These are phyloP conservation scores for Fusarium sp. DNA, from an alignment of 2,329 filamentous ascomycete genomes.

Conservation along the genomic window DNA sequence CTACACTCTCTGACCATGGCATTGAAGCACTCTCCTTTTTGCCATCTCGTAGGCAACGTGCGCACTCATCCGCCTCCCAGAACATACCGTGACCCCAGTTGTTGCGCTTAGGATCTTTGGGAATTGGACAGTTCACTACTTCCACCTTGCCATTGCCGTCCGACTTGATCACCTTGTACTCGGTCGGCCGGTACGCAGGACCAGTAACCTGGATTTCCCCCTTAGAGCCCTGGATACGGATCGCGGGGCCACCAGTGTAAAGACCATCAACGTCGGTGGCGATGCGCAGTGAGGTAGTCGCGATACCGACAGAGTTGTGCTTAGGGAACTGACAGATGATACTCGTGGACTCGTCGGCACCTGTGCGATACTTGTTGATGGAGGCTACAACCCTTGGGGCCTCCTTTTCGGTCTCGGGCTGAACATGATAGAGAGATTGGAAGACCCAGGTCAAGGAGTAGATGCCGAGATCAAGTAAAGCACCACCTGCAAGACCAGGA, in stretches of 20 bases:
- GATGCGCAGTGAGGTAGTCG: conserved; percentile 71
- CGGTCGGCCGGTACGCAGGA: conserved; percentile 74
- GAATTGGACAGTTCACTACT: conserved; percentile 63
- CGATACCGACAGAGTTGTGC: conserved; percentile 76
- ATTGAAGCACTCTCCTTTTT: conserved; percentile 77
- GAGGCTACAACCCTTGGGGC: conserved; percentile 73
- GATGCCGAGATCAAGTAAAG: conserved; percentile 84
- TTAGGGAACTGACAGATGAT: conserved; percentile 80
- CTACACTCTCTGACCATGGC: conserved; percentile 78
- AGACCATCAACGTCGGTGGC: conserved; percentile 69
- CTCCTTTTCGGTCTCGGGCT: conserved; percentile 73
- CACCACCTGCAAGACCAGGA: conserved; percentile 81
- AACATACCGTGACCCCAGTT: conserved; percentile 83
- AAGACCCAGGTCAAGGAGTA: conserved; percentile 93
- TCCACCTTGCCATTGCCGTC: conserved; percentile 58
- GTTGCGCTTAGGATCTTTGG: conserved; percentile 57
- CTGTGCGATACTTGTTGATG: conserved; percentile 77
- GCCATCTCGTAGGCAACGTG: conserved; percentile 78
- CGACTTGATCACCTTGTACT: conserved; percentile 70
- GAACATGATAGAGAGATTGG: conserved; percentile 85
- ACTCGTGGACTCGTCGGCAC: conserved; percentile 80
- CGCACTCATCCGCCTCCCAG: conserved; percentile 86
- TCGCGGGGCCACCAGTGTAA: conserved; percentile 69
- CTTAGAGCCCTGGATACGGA: conserved; percentile 81
- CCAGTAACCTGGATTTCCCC: conserved; percentile 85